Evolutionary conservation across 257 asterid species (phyloP), one percentile per base, ranked within the genome.

Genomic region (Penstemon newberryi): DNA sequence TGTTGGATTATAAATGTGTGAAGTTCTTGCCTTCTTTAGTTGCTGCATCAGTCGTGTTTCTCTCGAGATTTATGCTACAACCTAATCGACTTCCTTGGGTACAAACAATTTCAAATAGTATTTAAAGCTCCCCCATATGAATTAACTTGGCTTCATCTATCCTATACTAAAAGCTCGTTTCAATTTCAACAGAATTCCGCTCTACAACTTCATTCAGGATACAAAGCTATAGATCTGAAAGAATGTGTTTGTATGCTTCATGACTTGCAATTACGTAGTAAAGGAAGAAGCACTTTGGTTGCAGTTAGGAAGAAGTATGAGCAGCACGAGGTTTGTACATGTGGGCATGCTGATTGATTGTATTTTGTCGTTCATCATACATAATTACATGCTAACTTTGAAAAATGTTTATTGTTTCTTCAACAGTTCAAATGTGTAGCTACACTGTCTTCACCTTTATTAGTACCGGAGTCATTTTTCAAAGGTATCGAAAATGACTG

Each of bases 381-480:
- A 6, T 40, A 13, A 12, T 8, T 40, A 6, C 13, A 42, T 37
- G 12, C 65, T 78, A 46, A 75, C 61, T 12, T 58, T 36, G 50
- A 41, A 47, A 46, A 43, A 25, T 60, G 12, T 18, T 63, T 25
- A 25, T 25, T 25, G 1, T 25, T 74, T 19, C 50, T 55, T 72
- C 12, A 63, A 66, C 96, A 91, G 97, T 92, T 87, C 85, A 89
- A 92, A 72, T 78, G 84, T 0, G 96, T 89, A 12, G 87, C 96
- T 0, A 41, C 59, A 7, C 51, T 87, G 72, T 69, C 78, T 4
- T 45, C 82, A 4, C 80, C 81, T 0, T 3, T 42, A 42, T 63
- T 74, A 4, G 79, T 85, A 51, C 88, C 84, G 3, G 52, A 61
- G 38, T 54, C 72, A 44, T 85, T 64, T 47, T 85, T 83, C 53